Base-by-base conservation (phyloP, 306 rosid species). In the Biancaea sappan region DNA sequence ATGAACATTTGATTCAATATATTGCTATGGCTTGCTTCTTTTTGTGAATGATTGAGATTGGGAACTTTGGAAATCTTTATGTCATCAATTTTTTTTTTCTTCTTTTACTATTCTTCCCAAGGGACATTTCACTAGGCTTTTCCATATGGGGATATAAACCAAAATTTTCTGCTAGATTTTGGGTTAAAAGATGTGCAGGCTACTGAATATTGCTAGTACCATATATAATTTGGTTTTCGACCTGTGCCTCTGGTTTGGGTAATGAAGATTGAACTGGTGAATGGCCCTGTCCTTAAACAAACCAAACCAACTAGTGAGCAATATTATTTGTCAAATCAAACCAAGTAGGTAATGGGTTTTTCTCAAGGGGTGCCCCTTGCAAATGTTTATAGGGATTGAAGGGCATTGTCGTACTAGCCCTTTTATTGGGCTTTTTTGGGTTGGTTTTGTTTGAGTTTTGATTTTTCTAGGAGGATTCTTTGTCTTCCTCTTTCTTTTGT, bases 1-100 rank as follows among this genome's bases (percentile, higher is more conserved):
- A 57, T 35, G 15, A 26, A 31, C 21, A 29, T 41, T 71, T 62
- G 25, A 15, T 46, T 46, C 51, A 46, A 41, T 46, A 16, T 5
- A 15, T 46, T 46, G 51, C 19, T 14, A 15, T 46, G 51, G 51
- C 40, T 71, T 29, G 10, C 57, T 73, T 78, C 19, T 60, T 51
- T 38, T 11, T 59, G 35, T 47, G 31, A 59, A 59, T 44, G 32
- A 15, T 58, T 31, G 62, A 74, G 38, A 28, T 14, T 48, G 71
- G 38, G 51, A 62, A 26, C n/a, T 34, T 73, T 50, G 31, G 6
- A 26, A 60, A 48, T 74, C 31, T 51, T 35, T 12, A 56, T 26
- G 56, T 15, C 41, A 52, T 65, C 37, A 37, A n/a, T n/a, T n/a
- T 52, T 12, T 37, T 32, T 65, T 65, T 19, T 46, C 58, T 65